These are phyloP conservation scores for cucumber (Cucumis sativus) DNA, from an alignment of 306 rosid genomes.

Conservation along the genomic window Cucumber_9930_V3 NC_026657.2:8474001-8474500, in stretches of 20 bases:
- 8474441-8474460: not conserved
- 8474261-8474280: constrained; percentile 55
- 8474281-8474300: constrained; percentile 47
- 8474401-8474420: not conserved
- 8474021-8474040: not conserved
- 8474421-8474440: not conserved
- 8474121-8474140: constrained; percentile 22
- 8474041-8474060: too few relatives aligned
- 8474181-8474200: constrained; percentile 40
- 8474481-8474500: not conserved
- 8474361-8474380: not conserved
- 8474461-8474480: not conserved
- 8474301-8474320: constrained; percentile 19
- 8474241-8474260: constrained; percentile 35
- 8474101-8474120: not conserved
- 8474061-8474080: not conserved
- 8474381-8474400: not conserved
- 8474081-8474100: not conserved
- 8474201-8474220: constrained; percentile 70
- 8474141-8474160: constrained; percentile 54
- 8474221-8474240: constrained; percentile 63
- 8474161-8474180: constrained; percentile 69
- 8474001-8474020: not conserved
- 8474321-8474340: constrained; percentile 54
- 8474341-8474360: constrained; percentile 65